Conservation (phyloP, 352 stramenopile genomes). For the Thalassiosira exigua region DNA sequence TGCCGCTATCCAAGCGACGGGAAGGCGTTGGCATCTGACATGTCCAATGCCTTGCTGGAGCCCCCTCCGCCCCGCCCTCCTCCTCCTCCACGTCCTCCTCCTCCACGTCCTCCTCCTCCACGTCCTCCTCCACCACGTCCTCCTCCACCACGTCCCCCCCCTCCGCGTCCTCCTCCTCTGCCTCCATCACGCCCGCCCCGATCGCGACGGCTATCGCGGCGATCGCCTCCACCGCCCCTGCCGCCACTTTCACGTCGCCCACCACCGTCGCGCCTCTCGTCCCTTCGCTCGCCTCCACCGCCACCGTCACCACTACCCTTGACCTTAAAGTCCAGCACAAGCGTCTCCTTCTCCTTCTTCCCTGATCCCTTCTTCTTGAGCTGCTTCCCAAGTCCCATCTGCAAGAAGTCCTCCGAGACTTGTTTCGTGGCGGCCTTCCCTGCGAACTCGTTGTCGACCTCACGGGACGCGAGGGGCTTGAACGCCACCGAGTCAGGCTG, state of each 20-base stretch:
- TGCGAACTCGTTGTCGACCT: constrained; percentile 91
- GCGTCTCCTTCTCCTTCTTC: constrained; percentile 66
- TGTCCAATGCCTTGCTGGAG: constrained; percentile 48
- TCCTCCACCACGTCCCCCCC: constrained; percentile 68
- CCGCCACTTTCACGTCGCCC: constrained; percentile 60
- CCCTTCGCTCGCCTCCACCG: constrained; percentile 45
- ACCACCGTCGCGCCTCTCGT: constrained; percentile 78
- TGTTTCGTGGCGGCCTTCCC: constrained; percentile 86
- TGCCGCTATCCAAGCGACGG: too few species aligned
- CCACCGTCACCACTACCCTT: constrained; percentile 47
- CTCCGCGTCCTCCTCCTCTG: constrained; percentile 36
- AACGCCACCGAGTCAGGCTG: constrained; percentile 86
- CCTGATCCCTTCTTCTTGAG: constrained; percentile 76
- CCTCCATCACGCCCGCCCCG: constrained; percentile 49
- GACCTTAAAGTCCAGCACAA: constrained; percentile 60
- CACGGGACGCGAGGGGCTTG: constrained; percentile 72
- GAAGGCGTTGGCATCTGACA: constrained; percentile 69
- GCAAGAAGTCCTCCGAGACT: constrained; percentile 94
- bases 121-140: constrained; percentile 75
- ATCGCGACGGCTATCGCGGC: constrained; percentile 27
- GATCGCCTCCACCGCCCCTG: constrained; percentile 36
- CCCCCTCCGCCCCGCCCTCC: constrained; percentile 68
- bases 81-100: constrained; percentile 69
- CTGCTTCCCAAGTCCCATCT: constrained; percentile 95
- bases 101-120: constrained; percentile 18